Evolutionary conservation across 805 yeast species (phyloP).

Genomic region (Metschnikowia borealis): DNA sequence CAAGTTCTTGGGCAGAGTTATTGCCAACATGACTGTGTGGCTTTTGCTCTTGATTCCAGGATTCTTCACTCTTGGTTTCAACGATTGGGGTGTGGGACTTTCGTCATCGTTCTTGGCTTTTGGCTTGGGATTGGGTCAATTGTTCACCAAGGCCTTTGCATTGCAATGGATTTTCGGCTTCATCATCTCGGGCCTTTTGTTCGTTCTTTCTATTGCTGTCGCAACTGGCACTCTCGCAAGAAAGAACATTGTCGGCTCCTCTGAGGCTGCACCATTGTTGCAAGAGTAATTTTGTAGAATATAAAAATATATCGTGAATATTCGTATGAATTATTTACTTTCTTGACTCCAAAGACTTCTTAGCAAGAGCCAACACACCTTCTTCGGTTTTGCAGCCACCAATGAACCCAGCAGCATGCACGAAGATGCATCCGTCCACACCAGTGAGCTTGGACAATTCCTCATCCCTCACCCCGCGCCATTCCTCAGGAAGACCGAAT

Average conservation of each 20-base stretch:
- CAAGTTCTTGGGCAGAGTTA: conserved; percentile 54
- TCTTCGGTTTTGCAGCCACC: conserved; percentile 87
- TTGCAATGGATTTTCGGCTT: conserved; percentile 86
- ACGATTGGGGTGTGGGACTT: conserved; percentile 70
- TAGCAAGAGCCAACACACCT: conserved; percentile 73
- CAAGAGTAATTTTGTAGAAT: conserved; percentile 7
- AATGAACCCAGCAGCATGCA: conserved; percentile 96
- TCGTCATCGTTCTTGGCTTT: conserved; percentile 54
- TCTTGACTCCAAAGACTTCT: conserved; percentile 22
- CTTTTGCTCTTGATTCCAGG: conserved; percentile 65
- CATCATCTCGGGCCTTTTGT: conserved; percentile 54
- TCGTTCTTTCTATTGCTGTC: conserved; percentile 47
- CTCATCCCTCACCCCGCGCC: conserved; percentile 96
- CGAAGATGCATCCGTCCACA: conserved; percentile 82
- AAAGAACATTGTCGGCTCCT: conserved; percentile 6
- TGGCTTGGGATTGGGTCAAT: conserved; percentile 69
- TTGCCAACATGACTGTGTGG: conserved; percentile 78
- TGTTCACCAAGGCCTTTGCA: conserved; percentile 64
- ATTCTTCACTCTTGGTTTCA: conserved; percentile 51
- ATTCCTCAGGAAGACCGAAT: conserved; percentile 79
- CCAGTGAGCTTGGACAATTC: conserved; percentile 69
- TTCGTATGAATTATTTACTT: neutral
- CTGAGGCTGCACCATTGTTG: conserved; percentile 20
- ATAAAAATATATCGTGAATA: neutral
- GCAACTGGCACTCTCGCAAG: conserved; percentile 32